Conservation (phyloP, 345 rosid genomes). For the Rubroshorea leprosula region DNA sequence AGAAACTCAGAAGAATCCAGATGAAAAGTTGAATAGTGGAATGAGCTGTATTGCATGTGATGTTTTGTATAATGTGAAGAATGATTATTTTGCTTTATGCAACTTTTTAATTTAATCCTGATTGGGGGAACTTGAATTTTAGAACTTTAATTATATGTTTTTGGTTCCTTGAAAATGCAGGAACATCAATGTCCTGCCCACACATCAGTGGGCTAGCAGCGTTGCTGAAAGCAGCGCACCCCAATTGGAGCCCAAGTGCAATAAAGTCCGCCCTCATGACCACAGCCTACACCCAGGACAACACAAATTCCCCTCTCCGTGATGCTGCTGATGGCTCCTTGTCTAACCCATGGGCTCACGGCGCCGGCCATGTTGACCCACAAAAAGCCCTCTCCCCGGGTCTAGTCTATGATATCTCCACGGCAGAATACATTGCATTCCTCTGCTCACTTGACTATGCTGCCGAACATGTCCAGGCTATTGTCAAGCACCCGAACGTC, state of each 20-base stretch:
- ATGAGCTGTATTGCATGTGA: not conserved
- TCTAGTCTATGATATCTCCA: conserved; percentile 62
- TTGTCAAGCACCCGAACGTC: conserved; percentile 51
- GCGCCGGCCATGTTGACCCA: conserved; percentile 77
- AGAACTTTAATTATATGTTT: no score
- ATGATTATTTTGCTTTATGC: no score
- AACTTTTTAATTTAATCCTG: no score
- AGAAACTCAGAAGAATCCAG: not conserved
- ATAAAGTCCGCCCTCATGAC: conserved; percentile 85
- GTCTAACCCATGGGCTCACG: conserved; percentile 62
- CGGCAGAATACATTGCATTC: conserved; percentile 57
- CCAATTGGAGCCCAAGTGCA: conserved; percentile 74
- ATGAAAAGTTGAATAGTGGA: not conserved
- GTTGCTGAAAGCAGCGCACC: conserved; percentile 68
- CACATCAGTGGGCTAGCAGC: conserved; percentile 83
- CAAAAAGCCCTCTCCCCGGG: conserved; percentile 69
- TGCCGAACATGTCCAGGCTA: conserved; percentile 40
- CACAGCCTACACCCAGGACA: conserved; percentile 51
- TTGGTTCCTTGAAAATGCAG: conserved; percentile 20
- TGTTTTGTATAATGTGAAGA: not conserved
- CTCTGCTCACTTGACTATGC: conserved; percentile 67
- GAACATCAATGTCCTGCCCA: conserved; percentile 93
- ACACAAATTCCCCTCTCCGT: conserved; percentile 49
- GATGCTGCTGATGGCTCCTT: conserved; percentile 50
- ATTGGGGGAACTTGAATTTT: no score